A percentile compares a stretch with the other conserved stretches of the same genome.
phyloP scores from a whole-genome alignment of 2,329 filamentous ascomycete genomes.

The Alternaria sp. region DNA sequence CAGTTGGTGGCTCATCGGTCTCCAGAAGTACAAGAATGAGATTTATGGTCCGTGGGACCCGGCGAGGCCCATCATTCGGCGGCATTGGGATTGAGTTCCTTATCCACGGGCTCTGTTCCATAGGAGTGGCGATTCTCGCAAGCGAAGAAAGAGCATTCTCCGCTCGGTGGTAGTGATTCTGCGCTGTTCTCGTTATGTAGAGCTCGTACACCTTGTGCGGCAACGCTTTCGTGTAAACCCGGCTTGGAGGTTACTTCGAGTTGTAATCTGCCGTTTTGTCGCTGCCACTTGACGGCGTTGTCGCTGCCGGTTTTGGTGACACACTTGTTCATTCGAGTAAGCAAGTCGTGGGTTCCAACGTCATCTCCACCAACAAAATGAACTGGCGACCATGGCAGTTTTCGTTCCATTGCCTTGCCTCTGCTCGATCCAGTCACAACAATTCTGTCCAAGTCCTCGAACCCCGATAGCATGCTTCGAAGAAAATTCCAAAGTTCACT shows the following conservation, averaged over 20 bases:
- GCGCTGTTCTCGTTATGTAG: slow-evolving; percentile 18
- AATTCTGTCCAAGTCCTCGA: slow-evolving; percentile 40
- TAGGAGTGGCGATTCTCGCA: slow-evolving; percentile 36
- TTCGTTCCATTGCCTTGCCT: slow-evolving; percentile 38
- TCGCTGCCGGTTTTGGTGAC: slow-evolving; percentile 23
- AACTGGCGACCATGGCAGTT: slow-evolving; percentile 44
- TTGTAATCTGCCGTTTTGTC: slow-evolving; percentile 33
- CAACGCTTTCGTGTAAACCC: slow-evolving; percentile 25
- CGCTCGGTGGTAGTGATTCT: slow-evolving; percentile 40
- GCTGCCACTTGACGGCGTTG: slow-evolving; percentile 42
- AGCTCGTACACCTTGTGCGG: slow-evolving; percentile 20
- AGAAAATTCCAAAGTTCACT: slow-evolving; percentile 43
- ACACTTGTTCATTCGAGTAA: slow-evolving; percentile 40
- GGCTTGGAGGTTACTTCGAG: slow-evolving; percentile 38
- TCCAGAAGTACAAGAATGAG: slow-evolving; percentile 99
- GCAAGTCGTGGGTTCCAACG: slow-evolving; percentile 42
- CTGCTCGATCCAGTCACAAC: slow-evolving; percentile 43
- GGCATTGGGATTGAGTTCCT: slow-evolving; percentile 58
- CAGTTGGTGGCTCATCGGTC: slow-evolving; percentile 95
- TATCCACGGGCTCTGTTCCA: slow-evolving; percentile 18
- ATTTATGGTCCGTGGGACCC: slow-evolving; percentile 98
- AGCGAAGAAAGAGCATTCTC: slow-evolving; percentile 28
- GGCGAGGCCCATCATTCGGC: slow-evolving; percentile 83
- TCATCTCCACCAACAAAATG: slow-evolving; percentile 48
- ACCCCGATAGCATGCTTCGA: slow-evolving; percentile 32